Evolutionary conservation across 352 stramenopile species (phyloP).

Genomic region (Thraustochytrium striatum): DNA sequence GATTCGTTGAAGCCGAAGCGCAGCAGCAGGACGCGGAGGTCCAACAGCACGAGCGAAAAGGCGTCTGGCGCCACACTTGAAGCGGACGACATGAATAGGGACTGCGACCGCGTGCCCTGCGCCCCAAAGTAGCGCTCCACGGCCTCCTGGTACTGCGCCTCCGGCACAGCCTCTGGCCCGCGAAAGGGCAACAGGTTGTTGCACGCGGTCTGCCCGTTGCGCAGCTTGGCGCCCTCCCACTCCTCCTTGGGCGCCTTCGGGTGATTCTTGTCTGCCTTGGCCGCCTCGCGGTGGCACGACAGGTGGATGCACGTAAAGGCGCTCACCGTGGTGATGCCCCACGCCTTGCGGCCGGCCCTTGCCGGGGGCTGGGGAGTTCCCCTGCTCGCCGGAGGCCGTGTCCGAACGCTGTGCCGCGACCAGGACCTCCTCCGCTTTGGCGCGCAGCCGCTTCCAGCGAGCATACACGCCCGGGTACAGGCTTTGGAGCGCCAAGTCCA

Average conservation of each 20-base stretch:
- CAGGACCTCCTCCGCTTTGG: too few relatives aligned
- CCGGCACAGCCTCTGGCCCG: constrained; percentile 41
- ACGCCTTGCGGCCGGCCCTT: constrained; percentile 23
- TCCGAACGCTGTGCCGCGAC: too few relatives aligned
- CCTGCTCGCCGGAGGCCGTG: too few relatives aligned
- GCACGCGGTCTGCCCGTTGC: constrained; percentile 52
- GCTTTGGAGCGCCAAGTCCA: not conserved
- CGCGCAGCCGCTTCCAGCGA: too few relatives aligned
- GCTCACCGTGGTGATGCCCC: constrained; percentile 48
- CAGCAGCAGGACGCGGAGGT: constrained; percentile 54
- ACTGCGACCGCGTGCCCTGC: constrained; percentile 9
- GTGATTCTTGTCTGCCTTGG: constrained; percentile 48
- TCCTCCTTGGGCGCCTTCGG: constrained; percentile 52
- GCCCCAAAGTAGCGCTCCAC: constrained; percentile 53
- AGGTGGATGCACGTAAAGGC: constrained; percentile 54
- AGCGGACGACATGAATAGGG: not conserved
- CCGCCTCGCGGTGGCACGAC: constrained; percentile 53
- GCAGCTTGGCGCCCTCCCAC: constrained; percentile 54
- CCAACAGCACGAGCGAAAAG: constrained; percentile 51
- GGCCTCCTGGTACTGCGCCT: constrained; percentile 45
- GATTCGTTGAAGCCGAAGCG: constrained; percentile 52
- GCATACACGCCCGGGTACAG: not conserved
- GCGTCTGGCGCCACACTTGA: constrained; percentile 29
- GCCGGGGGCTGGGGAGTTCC: too few relatives aligned
- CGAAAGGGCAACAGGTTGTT: constrained; percentile 53